Evolutionary conservation across 176 grass and related monocot genomes (phyloP).

Genomic region (Tillandsia fasciculata): DNA sequence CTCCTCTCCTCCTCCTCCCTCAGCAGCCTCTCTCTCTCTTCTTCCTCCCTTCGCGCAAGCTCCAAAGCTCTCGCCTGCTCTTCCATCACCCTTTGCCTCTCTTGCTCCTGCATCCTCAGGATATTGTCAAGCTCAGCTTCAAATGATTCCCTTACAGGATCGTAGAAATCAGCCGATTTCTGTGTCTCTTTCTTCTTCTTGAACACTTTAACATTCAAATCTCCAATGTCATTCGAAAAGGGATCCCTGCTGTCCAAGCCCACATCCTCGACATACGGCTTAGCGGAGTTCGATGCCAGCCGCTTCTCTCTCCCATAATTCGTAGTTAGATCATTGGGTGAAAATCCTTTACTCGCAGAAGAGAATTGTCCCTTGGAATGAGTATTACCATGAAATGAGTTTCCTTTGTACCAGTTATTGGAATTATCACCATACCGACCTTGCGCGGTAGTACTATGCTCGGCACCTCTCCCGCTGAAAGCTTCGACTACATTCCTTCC

Average conservation of each 20-base stretch:
- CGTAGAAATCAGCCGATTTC: slow-evolving; percentile 66
- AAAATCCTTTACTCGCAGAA: slow-evolving; percentile 39
- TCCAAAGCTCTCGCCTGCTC: slow-evolving; percentile 64
- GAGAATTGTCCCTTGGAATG: slow-evolving; percentile 41
- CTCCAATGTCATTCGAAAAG: slow-evolving; percentile 29
- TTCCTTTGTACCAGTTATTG: slow-evolving; percentile 57
- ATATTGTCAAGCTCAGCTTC: slow-evolving; percentile 91
- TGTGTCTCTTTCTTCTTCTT: slow-evolving; percentile 78
- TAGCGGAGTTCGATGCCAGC: slow-evolving; percentile 21
- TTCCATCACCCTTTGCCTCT: slow-evolving; percentile 59
- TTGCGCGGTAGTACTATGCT: slow-evolving; percentile 4
- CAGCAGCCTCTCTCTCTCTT: slow-evolving; percentile 70
- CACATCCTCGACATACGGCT: slow-evolving; percentile 48
- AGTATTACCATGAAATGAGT: slow-evolving; percentile 50
- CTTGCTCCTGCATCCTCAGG: slow-evolving; percentile 78
- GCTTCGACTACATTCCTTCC: slow-evolving; percentile 40
- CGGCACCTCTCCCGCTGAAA: slow-evolving; percentile 25
- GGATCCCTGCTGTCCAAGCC: slow-evolving; percentile 34
- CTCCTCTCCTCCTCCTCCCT: slow-evolving; percentile 69
- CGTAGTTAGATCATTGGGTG: slow-evolving; percentile 26
- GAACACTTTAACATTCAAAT: slow-evolving; percentile 55
- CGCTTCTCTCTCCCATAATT: slow-evolving; percentile 61
- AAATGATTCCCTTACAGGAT: slow-evolving; percentile 84
- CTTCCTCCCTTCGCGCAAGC: slow-evolving; percentile 62
- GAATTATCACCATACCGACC: slow-evolving; percentile 30